Evolutionary conservation across 805 yeast species (phyloP).

Genomic region (Torulaspora quercuum): DNA sequence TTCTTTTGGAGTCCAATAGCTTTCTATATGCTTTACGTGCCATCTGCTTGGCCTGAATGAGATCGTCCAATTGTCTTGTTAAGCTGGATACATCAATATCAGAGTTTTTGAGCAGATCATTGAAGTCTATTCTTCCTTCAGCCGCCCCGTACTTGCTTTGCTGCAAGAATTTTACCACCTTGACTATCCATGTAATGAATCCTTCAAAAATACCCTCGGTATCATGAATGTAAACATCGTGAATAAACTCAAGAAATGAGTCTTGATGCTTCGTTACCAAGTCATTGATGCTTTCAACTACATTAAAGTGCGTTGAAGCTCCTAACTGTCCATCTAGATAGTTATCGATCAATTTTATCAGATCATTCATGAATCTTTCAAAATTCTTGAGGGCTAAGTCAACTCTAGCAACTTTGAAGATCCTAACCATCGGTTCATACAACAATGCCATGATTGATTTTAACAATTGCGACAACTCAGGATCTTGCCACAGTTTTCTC

Average conservation of each 20-base stretch:
- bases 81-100: constrained; percentile 33
- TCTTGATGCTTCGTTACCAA: constrained; percentile 71
- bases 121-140: constrained; percentile 46
- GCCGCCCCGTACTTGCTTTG: constrained; percentile 49
- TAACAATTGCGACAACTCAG: constrained; percentile 69
- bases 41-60: constrained; percentile 37
- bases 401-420: constrained; percentile 64
- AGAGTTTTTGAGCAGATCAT: constrained; percentile 32
- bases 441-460: constrained; percentile 69
- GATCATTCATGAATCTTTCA: constrained; percentile 62
- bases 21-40: constrained; percentile 36
- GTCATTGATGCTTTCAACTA: constrained; percentile 51
- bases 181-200: constrained; percentile 69
- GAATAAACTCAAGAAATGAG: constrained; percentile 69
- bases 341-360: constrained; percentile 55
- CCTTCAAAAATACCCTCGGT: constrained; percentile 65
- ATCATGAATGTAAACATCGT: constrained; percentile 78
- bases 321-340: constrained; percentile 40
- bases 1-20: constrained; percentile 26
- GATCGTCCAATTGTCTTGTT: constrained; percentile 39
- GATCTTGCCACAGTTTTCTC: constrained; percentile 80
- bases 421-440: constrained; percentile 67
- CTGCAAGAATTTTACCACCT: constrained; percentile 59
- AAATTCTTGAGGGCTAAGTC: constrained; percentile 62
- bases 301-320: constrained; percentile 60